These are phyloP conservation scores for Scytalidium lignicola DNA, from an alignment of 2,329 filamentous ascomycete genomes.

Conservation along the genomic window DNA sequence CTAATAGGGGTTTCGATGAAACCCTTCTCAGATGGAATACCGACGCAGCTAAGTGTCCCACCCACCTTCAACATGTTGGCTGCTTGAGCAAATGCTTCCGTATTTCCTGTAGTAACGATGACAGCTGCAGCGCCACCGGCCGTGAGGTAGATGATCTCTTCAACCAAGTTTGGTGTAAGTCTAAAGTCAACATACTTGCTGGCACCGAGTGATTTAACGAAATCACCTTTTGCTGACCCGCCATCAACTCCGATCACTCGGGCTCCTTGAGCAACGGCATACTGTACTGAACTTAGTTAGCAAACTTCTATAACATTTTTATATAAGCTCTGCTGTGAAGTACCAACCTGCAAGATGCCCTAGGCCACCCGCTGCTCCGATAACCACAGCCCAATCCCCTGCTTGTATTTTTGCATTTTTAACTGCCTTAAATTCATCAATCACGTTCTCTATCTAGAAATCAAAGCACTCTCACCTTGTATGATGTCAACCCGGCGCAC, in stretches of 20 bases:
- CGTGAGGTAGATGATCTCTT: constrained; percentile 8
- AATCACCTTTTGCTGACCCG: constrained; percentile 12
- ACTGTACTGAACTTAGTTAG: constrained; percentile 9
- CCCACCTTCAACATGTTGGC: constrained; percentile 8
- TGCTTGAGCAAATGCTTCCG: constrained; percentile 39
- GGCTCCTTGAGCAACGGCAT: constrained; percentile 17
- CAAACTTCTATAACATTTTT: no score
- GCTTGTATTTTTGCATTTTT: constrained; percentile 47
- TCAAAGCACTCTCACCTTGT: constrained; percentile 40
- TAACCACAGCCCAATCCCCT: constrained; percentile 19
- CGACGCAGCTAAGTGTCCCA: constrained; percentile 12
- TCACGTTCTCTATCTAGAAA: constrained; percentile 44
- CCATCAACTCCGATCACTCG: constrained; percentile 22
- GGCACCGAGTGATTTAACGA: constrained; percentile 15
- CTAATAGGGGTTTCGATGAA: constrained; percentile 35
- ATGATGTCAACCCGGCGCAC: constrained; percentile 71
- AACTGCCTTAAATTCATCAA: constrained; percentile 34
- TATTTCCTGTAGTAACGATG: constrained; percentile 44
- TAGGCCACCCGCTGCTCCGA: constrained; percentile 21
- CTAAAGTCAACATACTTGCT: constrained; percentile 18
- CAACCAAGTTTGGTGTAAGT: constrained; percentile 25
- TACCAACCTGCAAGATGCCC: constrained; percentile 16
- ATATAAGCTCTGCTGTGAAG: no score
- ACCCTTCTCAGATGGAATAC: constrained; percentile 5
- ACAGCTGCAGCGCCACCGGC: constrained; percentile 49